Percentiles rank a stretch among this genome's conserved stretches.
Conservation (phyloP, 208 protist species). For the Borovskyia barvae region DNA sequence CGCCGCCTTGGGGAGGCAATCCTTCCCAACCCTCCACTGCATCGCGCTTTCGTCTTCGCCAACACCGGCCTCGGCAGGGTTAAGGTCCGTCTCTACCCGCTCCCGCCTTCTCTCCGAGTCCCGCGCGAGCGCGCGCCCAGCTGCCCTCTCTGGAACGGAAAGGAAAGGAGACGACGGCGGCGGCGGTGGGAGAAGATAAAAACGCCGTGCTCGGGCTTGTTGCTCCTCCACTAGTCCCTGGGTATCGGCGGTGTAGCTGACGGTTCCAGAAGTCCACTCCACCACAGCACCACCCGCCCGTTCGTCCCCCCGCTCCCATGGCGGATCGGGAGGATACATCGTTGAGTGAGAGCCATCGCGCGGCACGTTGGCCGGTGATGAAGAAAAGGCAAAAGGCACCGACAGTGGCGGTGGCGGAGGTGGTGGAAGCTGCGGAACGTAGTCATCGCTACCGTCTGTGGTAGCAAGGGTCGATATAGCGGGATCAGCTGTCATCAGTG, state of each 20-base stretch:
- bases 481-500: background rate
- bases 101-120: background rate
- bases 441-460: background rate
- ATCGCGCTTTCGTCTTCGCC: background rate
- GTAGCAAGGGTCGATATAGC: background rate
- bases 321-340: no score
- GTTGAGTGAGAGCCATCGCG: no score
- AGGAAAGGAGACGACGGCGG: background rate
- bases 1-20: background rate
- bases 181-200: slow-evolving; percentile 37
- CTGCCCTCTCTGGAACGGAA: background rate
- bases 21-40: background rate
- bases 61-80: background rate
- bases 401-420: no score
- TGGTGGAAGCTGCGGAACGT: background rate
- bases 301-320: background rate
- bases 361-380: no score
- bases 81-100: background rate
- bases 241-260: slow-evolving; percentile 67
- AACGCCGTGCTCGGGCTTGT: slow-evolving; percentile 34
- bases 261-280: slow-evolving; percentile 55
- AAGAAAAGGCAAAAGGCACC: no score
- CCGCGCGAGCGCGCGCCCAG: background rate
- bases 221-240: slow-evolving; percentile 59
- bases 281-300: slow-evolving; percentile 35